Base-by-base conservation (phyloP, 768 basidiomycete genomes). In the Russula abietina region DNA sequence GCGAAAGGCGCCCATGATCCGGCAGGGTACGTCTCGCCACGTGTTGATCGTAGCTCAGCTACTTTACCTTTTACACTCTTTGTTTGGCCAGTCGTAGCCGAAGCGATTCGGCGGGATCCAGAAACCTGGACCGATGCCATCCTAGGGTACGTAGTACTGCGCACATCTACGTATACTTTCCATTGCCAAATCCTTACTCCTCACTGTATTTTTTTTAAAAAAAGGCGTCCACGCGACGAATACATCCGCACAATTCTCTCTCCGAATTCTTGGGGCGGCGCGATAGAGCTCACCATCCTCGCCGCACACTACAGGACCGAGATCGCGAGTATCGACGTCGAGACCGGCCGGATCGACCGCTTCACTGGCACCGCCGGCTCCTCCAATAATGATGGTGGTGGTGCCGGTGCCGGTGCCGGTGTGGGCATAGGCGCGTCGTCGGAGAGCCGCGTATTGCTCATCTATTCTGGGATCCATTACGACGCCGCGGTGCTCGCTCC, bases 401-500 rank as follows among this genome's bases (percentile, higher is more conserved):
- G n/a, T n/a, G n/a, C n/a, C n/a, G n/a, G n/a, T n/a, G n/a, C 28
- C 28, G 28, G 5, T 30, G 28, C 28, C 28, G 67, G 67, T 12
- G 73, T 75, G 62, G 73, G 69, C 28, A 77, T n/a, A n/a, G n/a
- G n/a, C n/a, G n/a, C n/a, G n/a, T n/a, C 6, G 10, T 46, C 45
- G 48, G 14, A 72, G 0, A 72, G 73, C 58, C 72, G 74, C 70
- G 74, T 85, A 61, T 73, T 97, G 16, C 71, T 98, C n/a, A 79
- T 98, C 4, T 98, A 98, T 75, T 93, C 91, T 0, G 96, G 96
- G 3, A 97, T 98, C 51, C 95, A 98, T 73, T 99, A 99, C 73
- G 96, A 99, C 73, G 91, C 91, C 10, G 84, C 88, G 6, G 87
- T 90, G 0, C 76, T 95, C 45, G 85, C 95, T 17, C 97, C 93